These are phyloP conservation scores for Pleurotus tuoliensis DNA, from an alignment of 768 basidiomycete genomes.

Conservation along the genomic window DNA sequence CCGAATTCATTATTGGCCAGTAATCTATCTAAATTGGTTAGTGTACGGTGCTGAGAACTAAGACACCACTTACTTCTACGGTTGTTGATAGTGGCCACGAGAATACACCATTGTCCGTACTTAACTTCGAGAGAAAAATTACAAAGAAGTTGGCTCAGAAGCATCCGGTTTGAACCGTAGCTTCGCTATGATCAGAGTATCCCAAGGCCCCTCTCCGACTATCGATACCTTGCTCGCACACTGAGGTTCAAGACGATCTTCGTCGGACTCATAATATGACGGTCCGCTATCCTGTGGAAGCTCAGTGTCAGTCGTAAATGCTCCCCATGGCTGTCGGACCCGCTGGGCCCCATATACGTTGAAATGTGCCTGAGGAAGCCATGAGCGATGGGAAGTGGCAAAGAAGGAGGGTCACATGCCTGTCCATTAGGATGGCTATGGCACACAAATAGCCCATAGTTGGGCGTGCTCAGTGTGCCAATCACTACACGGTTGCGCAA, in stretches of 20 bases:
- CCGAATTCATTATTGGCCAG: no score
- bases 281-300: slow-evolving; percentile 35
- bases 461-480: slow-evolving; percentile 65
- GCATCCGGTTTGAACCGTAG: slow-evolving; percentile 64
- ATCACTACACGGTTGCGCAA: slow-evolving; percentile 37
- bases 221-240: slow-evolving; percentile 55
- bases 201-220: slow-evolving; percentile 34
- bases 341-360: slow-evolving; percentile 56
- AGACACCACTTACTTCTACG: no score
- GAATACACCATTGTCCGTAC: no score
- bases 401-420: slow-evolving; percentile 23
- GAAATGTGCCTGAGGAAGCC: slow-evolving; percentile 52
- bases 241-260: slow-evolving; percentile 24
- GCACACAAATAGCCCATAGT: slow-evolving; percentile 75
- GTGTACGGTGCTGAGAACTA: no score
- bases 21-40: no score
- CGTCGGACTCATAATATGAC: slow-evolving; percentile 37
- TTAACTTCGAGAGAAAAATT: background rate
- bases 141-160: slow-evolving; percentile 51
- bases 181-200: slow-evolving; percentile 60
- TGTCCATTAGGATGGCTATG: slow-evolving; percentile 63
- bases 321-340: slow-evolving; percentile 67
- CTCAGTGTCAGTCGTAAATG: slow-evolving; percentile 58
- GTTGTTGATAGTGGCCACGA: no score
- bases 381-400: background rate